Percentiles rank a stretch among this genome's conserved stretches.
Conservation (phyloP, 441 rosid genomes). For the Adansonia rubrostipa region DNA sequence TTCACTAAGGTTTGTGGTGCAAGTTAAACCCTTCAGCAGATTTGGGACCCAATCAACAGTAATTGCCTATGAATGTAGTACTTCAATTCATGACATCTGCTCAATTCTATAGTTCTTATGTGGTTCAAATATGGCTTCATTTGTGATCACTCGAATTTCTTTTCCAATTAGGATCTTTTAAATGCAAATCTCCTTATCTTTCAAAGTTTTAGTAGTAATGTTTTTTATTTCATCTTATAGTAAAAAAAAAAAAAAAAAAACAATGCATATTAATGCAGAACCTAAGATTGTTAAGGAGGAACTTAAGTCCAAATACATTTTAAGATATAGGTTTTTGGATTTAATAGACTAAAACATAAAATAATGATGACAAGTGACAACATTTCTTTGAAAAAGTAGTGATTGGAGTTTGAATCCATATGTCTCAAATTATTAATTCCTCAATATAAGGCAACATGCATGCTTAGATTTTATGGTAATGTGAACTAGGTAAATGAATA, state of each 20-base stretch:
- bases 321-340: neutral
- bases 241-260: too few species aligned
- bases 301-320: too few species aligned
- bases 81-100: neutral
- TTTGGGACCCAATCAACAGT: neutral
- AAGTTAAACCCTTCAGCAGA: neutral
- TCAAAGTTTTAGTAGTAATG: neutral
- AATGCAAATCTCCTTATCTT: neutral
- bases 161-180: neutral
- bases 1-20: conserved; percentile 1
- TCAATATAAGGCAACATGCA: neutral
- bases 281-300: neutral
- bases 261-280: too few species aligned
- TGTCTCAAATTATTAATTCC: neutral
- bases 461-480: neutral
- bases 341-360: neutral
- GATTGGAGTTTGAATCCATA: neutral
- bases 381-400: neutral
- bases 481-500: conserved; percentile 6
- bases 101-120: neutral
- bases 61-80: neutral
- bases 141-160: neutral
- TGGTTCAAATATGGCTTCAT: conserved; percentile 1
- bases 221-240: neutral
- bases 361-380: neutral